Percentiles rank a stretch among this genome's conserved stretches.
Evolutionary conservation across 2,329 filamentous ascomycete species (phyloP).

Genomic region (Phialocephala sp.): DNA sequence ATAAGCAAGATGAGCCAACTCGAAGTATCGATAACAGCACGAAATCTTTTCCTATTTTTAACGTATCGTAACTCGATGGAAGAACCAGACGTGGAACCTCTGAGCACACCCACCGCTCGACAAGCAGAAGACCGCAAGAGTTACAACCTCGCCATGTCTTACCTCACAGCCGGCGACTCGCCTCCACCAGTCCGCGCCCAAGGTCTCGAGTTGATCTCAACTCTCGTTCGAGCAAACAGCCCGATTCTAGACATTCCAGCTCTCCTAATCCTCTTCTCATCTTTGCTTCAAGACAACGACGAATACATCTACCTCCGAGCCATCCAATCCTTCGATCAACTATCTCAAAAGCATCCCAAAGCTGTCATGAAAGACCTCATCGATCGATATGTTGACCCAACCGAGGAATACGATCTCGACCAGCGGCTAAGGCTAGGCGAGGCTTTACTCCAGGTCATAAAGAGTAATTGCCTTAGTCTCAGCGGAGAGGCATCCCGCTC

Average conservation of each 20-base stretch:
- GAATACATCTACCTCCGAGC: conserved; percentile 75
- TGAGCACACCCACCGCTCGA: conserved; percentile 46
- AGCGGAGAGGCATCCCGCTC: conserved; percentile 56
- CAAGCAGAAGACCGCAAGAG: conserved; percentile 65
- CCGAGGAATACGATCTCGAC: conserved; percentile 64
- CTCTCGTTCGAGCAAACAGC: conserved; percentile 60
- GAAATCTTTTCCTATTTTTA: conserved; percentile 61
- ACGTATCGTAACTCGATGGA: conserved; percentile 61
- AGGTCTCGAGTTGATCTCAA: conserved; percentile 64
- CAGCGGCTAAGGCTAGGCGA: conserved; percentile 72
- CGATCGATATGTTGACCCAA: conserved; percentile 69
- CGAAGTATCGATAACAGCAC: conserved; percentile 58
- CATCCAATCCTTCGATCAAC: conserved; percentile 64
- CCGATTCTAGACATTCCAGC: conserved; percentile 70
- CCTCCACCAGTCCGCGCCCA: conserved; percentile 71
- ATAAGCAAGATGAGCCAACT: conserved; percentile 44
- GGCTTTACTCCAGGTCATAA: conserved; percentile 67
- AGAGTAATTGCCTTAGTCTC: conserved; percentile 63
- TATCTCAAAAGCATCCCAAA: conserved; percentile 66
- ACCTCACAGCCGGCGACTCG: conserved; percentile 65
- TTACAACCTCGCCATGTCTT: conserved; percentile 67
- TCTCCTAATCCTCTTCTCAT: conserved; percentile 66
- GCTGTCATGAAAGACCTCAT: conserved; percentile 67
- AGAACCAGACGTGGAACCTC: conserved; percentile 36
- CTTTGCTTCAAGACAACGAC: conserved; percentile 68